phyloP scores from a whole-genome alignment of 129 eudicot species.

The Deinandra increscens region DNA sequence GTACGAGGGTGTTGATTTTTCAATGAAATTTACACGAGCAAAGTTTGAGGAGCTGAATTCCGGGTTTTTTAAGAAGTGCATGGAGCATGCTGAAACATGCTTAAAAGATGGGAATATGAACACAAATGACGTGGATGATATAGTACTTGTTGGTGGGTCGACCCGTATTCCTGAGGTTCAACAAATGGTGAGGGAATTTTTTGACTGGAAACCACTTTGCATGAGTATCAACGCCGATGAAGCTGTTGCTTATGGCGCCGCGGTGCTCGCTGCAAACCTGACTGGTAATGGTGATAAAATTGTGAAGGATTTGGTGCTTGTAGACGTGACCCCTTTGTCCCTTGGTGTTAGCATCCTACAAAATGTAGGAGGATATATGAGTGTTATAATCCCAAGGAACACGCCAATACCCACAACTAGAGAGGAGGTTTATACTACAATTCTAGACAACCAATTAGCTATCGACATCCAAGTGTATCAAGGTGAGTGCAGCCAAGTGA shows the following conservation, averaged over 20 bases:
- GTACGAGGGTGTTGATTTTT: background rate
- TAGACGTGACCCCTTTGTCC: constrained; percentile 14
- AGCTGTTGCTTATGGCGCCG: constrained; percentile 5
- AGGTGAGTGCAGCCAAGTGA: background rate
- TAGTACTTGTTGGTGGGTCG: background rate
- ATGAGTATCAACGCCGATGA: background rate
- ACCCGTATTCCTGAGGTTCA: background rate
- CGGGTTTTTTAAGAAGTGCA: background rate
- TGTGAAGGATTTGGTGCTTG: background rate
- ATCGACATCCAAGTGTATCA: background rate
- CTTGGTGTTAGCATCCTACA: too few relatives aligned
- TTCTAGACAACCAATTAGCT: too few relatives aligned
- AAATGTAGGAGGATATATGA: background rate
- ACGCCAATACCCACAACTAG: constrained; percentile 15
- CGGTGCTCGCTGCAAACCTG: constrained; percentile 7
- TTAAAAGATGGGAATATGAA: background rate
- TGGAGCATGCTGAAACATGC: background rate
- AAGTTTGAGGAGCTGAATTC: background rate
- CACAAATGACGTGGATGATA: background rate
- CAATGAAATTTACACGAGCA: background rate
- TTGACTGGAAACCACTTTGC: background rate
- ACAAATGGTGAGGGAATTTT: too few relatives aligned
- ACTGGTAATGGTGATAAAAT: background rate
- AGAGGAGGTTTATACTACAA: too few relatives aligned
- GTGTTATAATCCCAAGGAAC: constrained; percentile 1